Evolutionary conservation across 164 flowering plant species (phyloP).

Genomic region (Magnolia officinalis): DNA sequence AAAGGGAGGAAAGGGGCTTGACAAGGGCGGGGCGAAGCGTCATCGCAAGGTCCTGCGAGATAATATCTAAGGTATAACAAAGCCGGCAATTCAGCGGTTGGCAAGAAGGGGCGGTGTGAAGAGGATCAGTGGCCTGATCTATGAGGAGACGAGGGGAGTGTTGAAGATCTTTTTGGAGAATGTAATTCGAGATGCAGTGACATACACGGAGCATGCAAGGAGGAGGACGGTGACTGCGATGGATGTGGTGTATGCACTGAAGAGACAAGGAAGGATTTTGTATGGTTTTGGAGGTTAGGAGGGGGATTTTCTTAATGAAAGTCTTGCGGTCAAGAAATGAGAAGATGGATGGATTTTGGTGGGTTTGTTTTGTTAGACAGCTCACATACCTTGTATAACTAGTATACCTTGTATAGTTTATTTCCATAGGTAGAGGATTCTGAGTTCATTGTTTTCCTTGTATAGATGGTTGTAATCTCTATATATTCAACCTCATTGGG

Average conservation of each 20-base stretch:
- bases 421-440: too few species aligned
- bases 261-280: slow-evolving; percentile 18
- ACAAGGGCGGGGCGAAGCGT: slow-evolving; percentile 18
- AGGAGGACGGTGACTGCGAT: slow-evolving; percentile 17
- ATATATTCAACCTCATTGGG: too few species aligned
- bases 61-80: slow-evolving; percentile 20
- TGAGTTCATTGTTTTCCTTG: too few species aligned
- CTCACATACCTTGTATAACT: too few species aligned
- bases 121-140: slow-evolving; percentile 19
- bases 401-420: too few species aligned
- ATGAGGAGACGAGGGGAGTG: slow-evolving; percentile 21
- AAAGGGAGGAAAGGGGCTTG: slow-evolving; percentile 23
- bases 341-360: background rate
- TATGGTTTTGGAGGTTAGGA: slow-evolving; percentile 17
- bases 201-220: slow-evolving; percentile 14
- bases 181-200: slow-evolving; percentile 20
- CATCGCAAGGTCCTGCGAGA: slow-evolving; percentile 19
- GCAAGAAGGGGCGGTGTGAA: slow-evolving; percentile 19
- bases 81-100: slow-evolving; percentile 15
- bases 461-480: too few species aligned
- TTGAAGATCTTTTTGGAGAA: slow-evolving; percentile 20
- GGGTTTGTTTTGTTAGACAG: too few species aligned
- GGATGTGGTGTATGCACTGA: slow-evolving; percentile 17
- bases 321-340: background rate
- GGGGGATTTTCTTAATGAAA: background rate